These are phyloP conservation scores for Fusarium brachygibbosum DNA, from an alignment of 2,329 filamentous ascomycete genomes.

Conservation along the genomic window DNA sequence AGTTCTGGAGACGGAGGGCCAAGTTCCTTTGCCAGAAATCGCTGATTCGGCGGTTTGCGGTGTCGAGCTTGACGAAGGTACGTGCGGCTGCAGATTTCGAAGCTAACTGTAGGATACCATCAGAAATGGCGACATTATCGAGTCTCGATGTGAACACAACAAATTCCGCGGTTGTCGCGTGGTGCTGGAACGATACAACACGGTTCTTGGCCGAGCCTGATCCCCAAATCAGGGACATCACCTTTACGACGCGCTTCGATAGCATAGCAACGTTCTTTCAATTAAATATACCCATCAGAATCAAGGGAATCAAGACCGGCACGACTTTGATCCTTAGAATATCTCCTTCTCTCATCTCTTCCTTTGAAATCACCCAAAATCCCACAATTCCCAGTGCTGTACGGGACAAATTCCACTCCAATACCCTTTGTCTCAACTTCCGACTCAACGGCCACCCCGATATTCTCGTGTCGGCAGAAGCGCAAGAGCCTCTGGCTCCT, in stretches of 20 bases:
- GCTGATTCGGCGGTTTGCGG: neutral
- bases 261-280: slow-evolving; percentile 8
- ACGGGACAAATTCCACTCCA: slow-evolving; percentile 9
- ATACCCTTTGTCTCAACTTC: slow-evolving; percentile 13
- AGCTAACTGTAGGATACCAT: slow-evolving; percentile 4
- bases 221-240: slow-evolving; percentile 21
- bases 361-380: neutral
- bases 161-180: slow-evolving; percentile 14
- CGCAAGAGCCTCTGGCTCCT: slow-evolving; percentile 23
- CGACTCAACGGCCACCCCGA: slow-evolving; percentile 8
- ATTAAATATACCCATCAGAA: slow-evolving; percentile 21
- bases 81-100: neutral
- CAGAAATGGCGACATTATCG: slow-evolving; percentile 9
- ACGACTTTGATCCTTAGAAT: slow-evolving; percentile 6
- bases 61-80: slow-evolving; percentile 12
- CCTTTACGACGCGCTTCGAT: slow-evolving; percentile 24
- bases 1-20: slow-evolving; percentile 17
- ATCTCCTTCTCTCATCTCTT: slow-evolving; percentile 6
- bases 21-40: neutral
- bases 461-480: slow-evolving; percentile 11
- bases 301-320: slow-evolving; percentile 22
- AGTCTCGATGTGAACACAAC: slow-evolving; percentile 7
- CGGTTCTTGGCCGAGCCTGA: slow-evolving; percentile 10
- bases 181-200: slow-evolving; percentile 2
- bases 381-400: neutral